Percentiles rank a stretch among this genome's conserved stretches.
Evolutionary conservation across 257 asterid species (phyloP).

Genomic region (Marsdenia floribunda): DNA sequence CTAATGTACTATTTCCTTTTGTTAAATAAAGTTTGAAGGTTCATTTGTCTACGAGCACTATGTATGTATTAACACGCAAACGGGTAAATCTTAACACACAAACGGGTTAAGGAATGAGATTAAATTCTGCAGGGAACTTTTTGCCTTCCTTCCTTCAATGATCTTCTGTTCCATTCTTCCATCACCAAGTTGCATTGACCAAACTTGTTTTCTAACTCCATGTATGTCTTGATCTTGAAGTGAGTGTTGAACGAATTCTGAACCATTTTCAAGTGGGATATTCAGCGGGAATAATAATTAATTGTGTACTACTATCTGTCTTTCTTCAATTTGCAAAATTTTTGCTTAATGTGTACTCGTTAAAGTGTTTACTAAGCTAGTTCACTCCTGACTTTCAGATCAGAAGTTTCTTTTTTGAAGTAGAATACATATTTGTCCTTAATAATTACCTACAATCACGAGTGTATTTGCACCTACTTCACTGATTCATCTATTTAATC

Average conservation of each 20-base stretch:
- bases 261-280: not conserved
- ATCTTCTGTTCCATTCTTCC: not conserved
- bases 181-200: not conserved
- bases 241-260: not conserved
- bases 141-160: not conserved
- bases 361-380: not conserved
- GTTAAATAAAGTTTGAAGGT: not conserved
- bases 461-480: no score
- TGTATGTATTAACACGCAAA: not conserved
- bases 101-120: not conserved
- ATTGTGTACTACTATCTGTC: not conserved
- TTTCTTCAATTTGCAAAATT: not conserved
- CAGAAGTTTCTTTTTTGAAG: not conserved
- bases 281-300: not conserved
- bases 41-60: not conserved
- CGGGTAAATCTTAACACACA: not conserved
- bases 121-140: not conserved
- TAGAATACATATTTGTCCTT: not conserved
- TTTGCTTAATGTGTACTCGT: not conserved
- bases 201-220: not conserved
- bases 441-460: not conserved
- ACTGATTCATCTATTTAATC: not conserved
- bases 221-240: not conserved
- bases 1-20: not conserved
- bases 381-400: not conserved